Percentiles rank a stretch among this genome's conserved stretches.
Evolutionary conservation across 495 filamentous ascomycete species (phyloP).

Genomic region (Chlorociboria aeruginascens): DNA sequence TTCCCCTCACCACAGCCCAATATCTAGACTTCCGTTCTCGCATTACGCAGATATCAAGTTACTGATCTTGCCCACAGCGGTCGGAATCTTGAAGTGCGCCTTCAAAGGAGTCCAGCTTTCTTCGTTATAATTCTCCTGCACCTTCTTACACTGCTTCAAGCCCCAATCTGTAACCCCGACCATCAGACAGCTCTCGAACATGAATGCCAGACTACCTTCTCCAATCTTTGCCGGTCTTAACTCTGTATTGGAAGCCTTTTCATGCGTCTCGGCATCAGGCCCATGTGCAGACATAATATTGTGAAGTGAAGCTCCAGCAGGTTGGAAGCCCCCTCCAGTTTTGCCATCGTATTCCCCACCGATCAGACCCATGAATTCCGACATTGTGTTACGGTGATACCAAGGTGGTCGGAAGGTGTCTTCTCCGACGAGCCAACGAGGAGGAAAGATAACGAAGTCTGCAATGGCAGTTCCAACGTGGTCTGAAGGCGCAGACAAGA

Average conservation of each 20-base stretch:
- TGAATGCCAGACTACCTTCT: slow-evolving; percentile 49
- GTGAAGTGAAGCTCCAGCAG: slow-evolving; percentile 44
- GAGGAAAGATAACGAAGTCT: slow-evolving; percentile 78
- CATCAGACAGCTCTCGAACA: slow-evolving; percentile 67
- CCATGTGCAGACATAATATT: slow-evolving; percentile 50
- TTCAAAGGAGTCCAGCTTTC: slow-evolving; percentile 78
- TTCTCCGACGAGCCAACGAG: slow-evolving; percentile 67
- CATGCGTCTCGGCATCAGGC: slow-evolving; percentile 49
- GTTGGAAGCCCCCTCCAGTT: slow-evolving; percentile 43
- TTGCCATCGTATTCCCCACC: slow-evolving; percentile 49
- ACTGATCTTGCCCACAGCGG: slow-evolving; percentile 10
- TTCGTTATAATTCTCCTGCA: slow-evolving; percentile 71
- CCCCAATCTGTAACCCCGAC: slow-evolving; percentile 90
- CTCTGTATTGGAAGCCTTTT: slow-evolving; percentile 48
- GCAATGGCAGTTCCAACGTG: slow-evolving; percentile 59
- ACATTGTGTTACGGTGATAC: slow-evolving; percentile 81
- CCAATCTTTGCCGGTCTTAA: slow-evolving; percentile 39
- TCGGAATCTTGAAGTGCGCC: slow-evolving; percentile 45
- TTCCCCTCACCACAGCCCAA: slow-evolving; percentile 4
- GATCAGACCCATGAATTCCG: slow-evolving; percentile 70
- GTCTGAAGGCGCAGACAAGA: slow-evolving; percentile 55
- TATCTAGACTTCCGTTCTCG: neutral
- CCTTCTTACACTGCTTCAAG: slow-evolving; percentile 67
- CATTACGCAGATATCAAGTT: slow-evolving; percentile 5
- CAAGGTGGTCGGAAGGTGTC: slow-evolving; percentile 72